Conservation (phyloP, 148 eudicot species). For the Cornus florida region DNA sequence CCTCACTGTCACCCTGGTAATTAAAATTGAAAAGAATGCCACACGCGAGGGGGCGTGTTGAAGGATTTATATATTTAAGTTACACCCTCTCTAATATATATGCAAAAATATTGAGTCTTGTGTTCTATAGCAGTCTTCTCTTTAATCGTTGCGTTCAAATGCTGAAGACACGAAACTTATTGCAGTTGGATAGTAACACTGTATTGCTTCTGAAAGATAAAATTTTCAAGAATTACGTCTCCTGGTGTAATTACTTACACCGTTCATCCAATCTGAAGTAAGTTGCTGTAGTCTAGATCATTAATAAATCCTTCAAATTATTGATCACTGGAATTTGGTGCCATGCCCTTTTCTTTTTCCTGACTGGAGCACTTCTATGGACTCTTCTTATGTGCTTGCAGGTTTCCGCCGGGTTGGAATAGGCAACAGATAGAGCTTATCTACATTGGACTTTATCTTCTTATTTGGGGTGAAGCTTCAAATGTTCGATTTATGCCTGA, state of each 20-base stretch:
- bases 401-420: slow-evolving; percentile 54
- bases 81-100: no score
- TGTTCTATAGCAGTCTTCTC: background rate
- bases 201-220: slow-evolving; percentile 62
- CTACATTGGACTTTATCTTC: slow-evolving; percentile 92
- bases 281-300: slow-evolving; percentile 22
- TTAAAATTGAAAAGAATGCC: no score
- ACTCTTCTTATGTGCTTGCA: slow-evolving; percentile 30
- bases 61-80: no score
- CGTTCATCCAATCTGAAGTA: slow-evolving; percentile 62
- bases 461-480: slow-evolving; percentile 99
- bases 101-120: no score
- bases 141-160: background rate
- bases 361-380: background rate
- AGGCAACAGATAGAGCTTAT: slow-evolving; percentile 73
- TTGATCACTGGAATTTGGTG: background rate
- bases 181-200: slow-evolving; percentile 72
- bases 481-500: slow-evolving; percentile 96
- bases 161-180: slow-evolving; percentile 7
- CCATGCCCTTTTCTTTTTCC: background rate
- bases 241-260: slow-evolving; percentile 93
- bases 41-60: no score
- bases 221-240: slow-evolving; percentile 67
- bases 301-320: background rate
- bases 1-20: no score